Conservation (phyloP, 805 yeast species). For the Metschnikowia hibisci region DNA sequence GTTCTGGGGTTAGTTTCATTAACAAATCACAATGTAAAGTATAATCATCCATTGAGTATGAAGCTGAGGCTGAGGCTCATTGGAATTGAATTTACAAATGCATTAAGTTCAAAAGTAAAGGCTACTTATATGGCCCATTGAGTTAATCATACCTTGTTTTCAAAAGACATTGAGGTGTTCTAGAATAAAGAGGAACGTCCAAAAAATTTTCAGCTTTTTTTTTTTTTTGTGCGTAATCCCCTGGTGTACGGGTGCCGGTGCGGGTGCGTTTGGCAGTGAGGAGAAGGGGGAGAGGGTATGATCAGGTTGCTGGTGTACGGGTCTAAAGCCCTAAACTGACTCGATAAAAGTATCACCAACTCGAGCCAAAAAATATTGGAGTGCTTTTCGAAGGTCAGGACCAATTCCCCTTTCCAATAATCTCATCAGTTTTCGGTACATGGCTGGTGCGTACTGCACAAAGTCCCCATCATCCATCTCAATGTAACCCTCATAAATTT, state of each 20-base stretch:
- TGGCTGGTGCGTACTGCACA: constrained; percentile 49
- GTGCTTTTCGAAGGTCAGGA: constrained; percentile 56
- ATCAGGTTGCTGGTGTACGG: constrained; percentile 4
- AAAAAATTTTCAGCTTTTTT: constrained; percentile 19
- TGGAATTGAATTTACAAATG: no score
- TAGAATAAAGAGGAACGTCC: constrained; percentile 12
- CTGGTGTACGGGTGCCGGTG: constrained; percentile 14
- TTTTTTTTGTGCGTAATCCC: constrained; percentile 18
- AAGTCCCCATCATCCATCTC: constrained; percentile 76
- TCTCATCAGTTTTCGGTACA: constrained; percentile 56
- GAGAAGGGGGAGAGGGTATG: no score
- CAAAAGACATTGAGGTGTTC: constrained; percentile 37
- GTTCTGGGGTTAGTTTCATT: constrained; percentile 43
- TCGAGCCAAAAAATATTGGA: constrained; percentile 54
- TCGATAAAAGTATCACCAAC: constrained; percentile 42
- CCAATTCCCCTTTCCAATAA: constrained; percentile 60
- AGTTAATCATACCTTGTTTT: constrained; percentile 43
- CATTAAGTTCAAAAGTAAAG: no score
- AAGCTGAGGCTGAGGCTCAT: no score
- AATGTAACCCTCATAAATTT: constrained; percentile 76
- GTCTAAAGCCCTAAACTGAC: neutral
- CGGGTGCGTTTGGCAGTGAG: no score
- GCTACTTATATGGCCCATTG: neutral
- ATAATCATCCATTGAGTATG: neutral
- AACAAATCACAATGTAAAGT: no score